These are phyloP conservation scores for Theobroma grandiflorum DNA, from an alignment of 441 rosid species.

Conservation along the genomic window DNA sequence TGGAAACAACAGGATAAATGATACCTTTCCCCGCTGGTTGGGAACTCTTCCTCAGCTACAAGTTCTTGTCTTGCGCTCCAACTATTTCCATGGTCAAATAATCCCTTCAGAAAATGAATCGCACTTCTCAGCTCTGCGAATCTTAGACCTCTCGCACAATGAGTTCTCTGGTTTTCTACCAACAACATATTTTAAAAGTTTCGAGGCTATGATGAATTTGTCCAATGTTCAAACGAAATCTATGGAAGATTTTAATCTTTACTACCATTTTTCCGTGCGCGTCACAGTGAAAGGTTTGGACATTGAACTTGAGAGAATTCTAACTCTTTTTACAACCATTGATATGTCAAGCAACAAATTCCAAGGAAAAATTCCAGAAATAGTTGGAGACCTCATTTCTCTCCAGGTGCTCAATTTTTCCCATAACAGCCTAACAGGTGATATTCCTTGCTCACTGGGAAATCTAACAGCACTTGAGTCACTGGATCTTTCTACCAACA, in stretches of 20 bases:
- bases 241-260: not conserved
- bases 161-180: conserved; percentile 21
- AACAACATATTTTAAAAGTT: not conserved
- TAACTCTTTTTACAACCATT: conserved; percentile 24
- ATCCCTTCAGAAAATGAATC: not conserved
- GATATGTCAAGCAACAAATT: conserved; percentile 36
- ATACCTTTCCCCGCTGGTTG: conserved; percentile 46
- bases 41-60: conserved; percentile 24
- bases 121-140: not conserved
- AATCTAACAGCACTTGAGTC: conserved; percentile 13
- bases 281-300: conserved; percentile 26
- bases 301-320: conserved; percentile 16
- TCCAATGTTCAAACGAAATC: not conserved
- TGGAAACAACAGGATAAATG: conserved; percentile 30
- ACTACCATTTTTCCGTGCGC: conserved; percentile 9
- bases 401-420: conserved; percentile 30
- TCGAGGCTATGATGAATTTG: conserved; percentile 25
- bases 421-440: too few species aligned
- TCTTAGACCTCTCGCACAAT: conserved; percentile 30
- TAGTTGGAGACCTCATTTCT: conserved; percentile 30
- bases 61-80: conserved; percentile 37
- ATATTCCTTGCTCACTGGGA: conserved; percentile 23
- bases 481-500: not conserved
- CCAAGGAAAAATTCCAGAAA: conserved; percentile 33
- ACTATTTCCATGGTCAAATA: conserved; percentile 31